Evolutionary conservation across 2,329 filamentous ascomycete species (phyloP), one percentile per base, ranked within the genome.

Genomic region (Karstenula rhodostoma): DNA sequence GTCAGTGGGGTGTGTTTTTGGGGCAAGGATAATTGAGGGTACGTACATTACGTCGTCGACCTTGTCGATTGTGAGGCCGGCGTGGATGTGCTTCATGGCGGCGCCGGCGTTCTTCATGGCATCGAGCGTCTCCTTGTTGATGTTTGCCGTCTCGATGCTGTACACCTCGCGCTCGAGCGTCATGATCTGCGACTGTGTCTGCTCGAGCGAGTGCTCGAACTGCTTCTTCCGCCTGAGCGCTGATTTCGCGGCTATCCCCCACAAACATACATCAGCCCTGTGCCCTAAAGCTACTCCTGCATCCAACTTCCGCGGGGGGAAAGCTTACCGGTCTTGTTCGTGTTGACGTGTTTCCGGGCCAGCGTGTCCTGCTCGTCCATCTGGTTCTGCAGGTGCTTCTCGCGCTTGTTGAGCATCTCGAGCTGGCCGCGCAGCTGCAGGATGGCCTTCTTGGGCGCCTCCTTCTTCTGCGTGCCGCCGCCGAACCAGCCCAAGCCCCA

Each of bases 331-430:
- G 87, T 93, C 82, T 97, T 98, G 83, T 98, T 98, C 61, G 90
- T 86, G 72, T 84, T 88, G 58, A 97, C 90, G 65, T 95, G 90
- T 85, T 97, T 97, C 79, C 92, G 87, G 47, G 95, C 95, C 67
- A 96, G 86, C 40, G 86, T 86, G 73, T 97, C 93, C 79, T 98
- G 94, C 79, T 98, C 93, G 27, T 93, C 90, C 83, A 98, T 97
- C 83, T 96, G 93, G 65, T 86, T 91, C 79, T 95, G 90, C 63
- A 98, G 81, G 77, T 98, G 93, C 79, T 88, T 91, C 84, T 98
- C 94, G 62, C 94, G 87, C 86, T 99, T 99, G 82, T 96, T 93
- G 76, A 99, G 86, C 94, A 98, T 98, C 72, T 97, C 94, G 47
- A 98, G 86, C 83, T 97, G 94, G 74, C 90, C 87, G 70, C 95